Evolutionary conservation across 2,329 filamentous ascomycete genomes (phyloP).

Genomic region (Cladosporium velox): DNA sequence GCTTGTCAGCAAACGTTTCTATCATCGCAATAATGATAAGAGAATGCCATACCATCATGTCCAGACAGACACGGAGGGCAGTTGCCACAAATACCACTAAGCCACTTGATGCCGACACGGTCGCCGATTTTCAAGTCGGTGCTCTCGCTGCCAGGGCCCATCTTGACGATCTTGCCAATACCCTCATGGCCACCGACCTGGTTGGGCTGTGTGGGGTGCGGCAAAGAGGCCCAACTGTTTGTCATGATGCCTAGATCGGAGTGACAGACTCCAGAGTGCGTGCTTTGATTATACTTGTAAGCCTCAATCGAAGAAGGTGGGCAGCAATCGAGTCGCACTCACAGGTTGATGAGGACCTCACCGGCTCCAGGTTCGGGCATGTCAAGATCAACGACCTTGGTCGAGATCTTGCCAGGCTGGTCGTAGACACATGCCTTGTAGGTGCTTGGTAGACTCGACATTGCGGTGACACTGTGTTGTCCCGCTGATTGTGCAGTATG

Average conservation of each 20-base stretch:
- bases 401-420: slow-evolving; percentile 65
- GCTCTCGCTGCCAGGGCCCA: slow-evolving; percentile 61
- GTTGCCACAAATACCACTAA: slow-evolving; percentile 58
- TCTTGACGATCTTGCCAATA: slow-evolving; percentile 63
- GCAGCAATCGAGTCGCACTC: slow-evolving; percentile 27
- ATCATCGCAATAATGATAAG: background rate
- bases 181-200: slow-evolving; percentile 72
- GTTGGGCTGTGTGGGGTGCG: slow-evolving; percentile 59
- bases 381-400: slow-evolving; percentile 64
- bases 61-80: slow-evolving; percentile 57
- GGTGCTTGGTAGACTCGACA: slow-evolving; percentile 52
- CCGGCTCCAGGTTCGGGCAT: slow-evolving; percentile 65
- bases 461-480: slow-evolving; percentile 12
- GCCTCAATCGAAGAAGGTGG: background rate
- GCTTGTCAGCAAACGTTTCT: background rate
- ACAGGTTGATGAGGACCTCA: slow-evolving; percentile 65
- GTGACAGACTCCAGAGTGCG: slow-evolving; percentile 67
- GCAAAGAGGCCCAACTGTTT: slow-evolving; percentile 57
- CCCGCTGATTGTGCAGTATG: background rate
- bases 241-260: slow-evolving; percentile 60
- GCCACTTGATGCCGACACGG: slow-evolving; percentile 71
- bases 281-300: slow-evolving; percentile 39
- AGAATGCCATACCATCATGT: slow-evolving; percentile 48
- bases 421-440: slow-evolving; percentile 67
- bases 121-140: slow-evolving; percentile 65